These are phyloP conservation scores for Mortierella sp. DNA, from an alignment of 371 early-diverging fungal genomes.

Conservation along the genomic window DNA sequence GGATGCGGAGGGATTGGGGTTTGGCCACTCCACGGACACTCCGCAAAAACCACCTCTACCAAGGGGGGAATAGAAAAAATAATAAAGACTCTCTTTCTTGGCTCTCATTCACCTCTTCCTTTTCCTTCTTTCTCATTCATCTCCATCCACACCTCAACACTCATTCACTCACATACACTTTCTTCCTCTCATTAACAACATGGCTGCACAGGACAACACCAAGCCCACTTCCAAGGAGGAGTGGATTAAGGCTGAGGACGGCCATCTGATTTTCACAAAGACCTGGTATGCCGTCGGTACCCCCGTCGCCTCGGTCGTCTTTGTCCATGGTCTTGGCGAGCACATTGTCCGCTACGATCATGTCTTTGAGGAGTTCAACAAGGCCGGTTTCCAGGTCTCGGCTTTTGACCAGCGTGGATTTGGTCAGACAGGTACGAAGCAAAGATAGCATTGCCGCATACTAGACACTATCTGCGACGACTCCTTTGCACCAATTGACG, in stretches of 20 bases:
- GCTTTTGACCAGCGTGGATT: slow-evolving; percentile 77
- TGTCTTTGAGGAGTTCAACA: slow-evolving; percentile 65
- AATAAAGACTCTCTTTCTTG: neutral
- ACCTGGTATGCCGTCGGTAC: slow-evolving; percentile 29
- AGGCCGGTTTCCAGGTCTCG: slow-evolving; percentile 67
- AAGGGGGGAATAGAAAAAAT: neutral
- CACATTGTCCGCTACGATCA: slow-evolving; percentile 69
- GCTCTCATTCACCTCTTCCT: neutral
- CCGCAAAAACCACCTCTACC: neutral
- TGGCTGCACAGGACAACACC: neutral
- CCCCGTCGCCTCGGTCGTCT: slow-evolving; percentile 50
- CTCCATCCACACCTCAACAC: no score
- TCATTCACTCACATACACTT: no score
- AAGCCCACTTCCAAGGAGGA: slow-evolving; percentile 17
- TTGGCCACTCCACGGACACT: neutral
- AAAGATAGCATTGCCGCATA: neutral
- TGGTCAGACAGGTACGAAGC: slow-evolving; percentile 63
- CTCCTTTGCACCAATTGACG: neutral
- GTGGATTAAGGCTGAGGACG: slow-evolving; percentile 30
- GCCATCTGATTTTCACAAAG: slow-evolving; percentile 32
- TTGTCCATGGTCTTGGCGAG: slow-evolving; percentile 77
- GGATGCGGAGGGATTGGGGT: neutral
- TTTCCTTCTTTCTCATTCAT: neutral
- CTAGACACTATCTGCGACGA: neutral
- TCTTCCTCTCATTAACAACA: no score